Evolutionary conservation across 2,329 filamentous ascomycete species (phyloP).

Genomic region (Aurifilum marmelostoma): DNA sequence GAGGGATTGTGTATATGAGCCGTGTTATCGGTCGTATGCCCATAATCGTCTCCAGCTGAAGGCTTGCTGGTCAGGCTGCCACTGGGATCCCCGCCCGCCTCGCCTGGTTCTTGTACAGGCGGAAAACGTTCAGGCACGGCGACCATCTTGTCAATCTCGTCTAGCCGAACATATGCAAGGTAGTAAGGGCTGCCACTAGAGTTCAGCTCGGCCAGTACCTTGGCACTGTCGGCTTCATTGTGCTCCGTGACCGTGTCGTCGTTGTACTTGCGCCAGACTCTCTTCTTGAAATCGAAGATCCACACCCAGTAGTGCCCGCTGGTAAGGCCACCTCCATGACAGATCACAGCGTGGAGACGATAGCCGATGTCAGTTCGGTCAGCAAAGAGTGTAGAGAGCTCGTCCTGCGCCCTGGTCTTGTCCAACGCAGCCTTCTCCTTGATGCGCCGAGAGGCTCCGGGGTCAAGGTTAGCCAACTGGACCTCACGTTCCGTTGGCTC

Average conservation of each 20-base stretch:
- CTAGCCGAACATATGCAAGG: slow-evolving; percentile 40
- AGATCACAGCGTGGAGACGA: slow-evolving; percentile 87
- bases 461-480: slow-evolving; percentile 14
- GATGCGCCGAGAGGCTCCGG: slow-evolving; percentile 17
- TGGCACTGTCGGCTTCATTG: slow-evolving; percentile 56
- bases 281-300: slow-evolving; percentile 83
- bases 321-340: slow-evolving; percentile 74
- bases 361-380: slow-evolving; percentile 71
- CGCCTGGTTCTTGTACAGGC: not conserved
- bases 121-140: slow-evolving; percentile 31
- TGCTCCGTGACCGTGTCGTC: slow-evolving; percentile 77
- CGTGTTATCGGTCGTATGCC: not conserved
- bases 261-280: slow-evolving; percentile 92
- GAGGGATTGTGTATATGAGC: not conserved
- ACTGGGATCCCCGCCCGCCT: not conserved
- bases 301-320: slow-evolving; percentile 97
- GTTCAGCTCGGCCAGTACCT: slow-evolving; percentile 71
- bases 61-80: not conserved
- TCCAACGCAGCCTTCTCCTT: slow-evolving; percentile 17
- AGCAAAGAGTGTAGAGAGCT: slow-evolving; percentile 59
- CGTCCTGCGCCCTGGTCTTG: slow-evolving; percentile 29
- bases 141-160: slow-evolving; percentile 36
- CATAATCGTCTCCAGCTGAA: not conserved
- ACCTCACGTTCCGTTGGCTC: not conserved
- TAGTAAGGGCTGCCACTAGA: slow-evolving; percentile 69